Conservation (phyloP, 208 protist species). For the Wallacemonas rigidus region DNA sequence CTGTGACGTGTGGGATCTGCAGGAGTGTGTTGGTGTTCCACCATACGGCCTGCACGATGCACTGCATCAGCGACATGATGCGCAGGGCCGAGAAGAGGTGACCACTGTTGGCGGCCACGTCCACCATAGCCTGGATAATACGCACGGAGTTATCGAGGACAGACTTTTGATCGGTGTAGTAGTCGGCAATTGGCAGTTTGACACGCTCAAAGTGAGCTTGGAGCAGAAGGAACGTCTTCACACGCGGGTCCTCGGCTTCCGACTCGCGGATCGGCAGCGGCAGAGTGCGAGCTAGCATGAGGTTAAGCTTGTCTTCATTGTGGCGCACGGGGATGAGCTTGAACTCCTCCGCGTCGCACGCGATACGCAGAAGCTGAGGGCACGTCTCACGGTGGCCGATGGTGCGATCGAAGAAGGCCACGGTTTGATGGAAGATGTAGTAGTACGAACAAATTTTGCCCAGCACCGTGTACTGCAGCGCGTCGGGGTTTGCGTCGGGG, state of each 20-base stretch:
- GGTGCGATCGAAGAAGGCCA: conserved; percentile 86
- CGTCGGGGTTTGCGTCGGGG: conserved; percentile 63
- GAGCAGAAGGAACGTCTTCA: conserved; percentile 97
- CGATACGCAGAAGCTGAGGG: conserved; percentile 78
- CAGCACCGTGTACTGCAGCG: conserved; percentile 87
- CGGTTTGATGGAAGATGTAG: conserved; percentile 97
- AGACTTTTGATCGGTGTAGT: conserved; percentile 97
- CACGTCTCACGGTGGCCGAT: conserved; percentile 62
- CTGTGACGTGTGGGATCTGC: conserved; percentile 85
- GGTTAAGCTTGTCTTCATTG: conserved; percentile 99
- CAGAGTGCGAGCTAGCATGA: conserved; percentile 69
- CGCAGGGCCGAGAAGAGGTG: conserved; percentile 87
- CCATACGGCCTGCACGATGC: conserved; percentile 94
- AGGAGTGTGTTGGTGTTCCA: conserved; percentile 81
- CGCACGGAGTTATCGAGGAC: conserved; percentile 98
- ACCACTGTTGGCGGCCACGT: conserved; percentile 95
- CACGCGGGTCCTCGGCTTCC: conserved; percentile 91
- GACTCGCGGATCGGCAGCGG: conserved; percentile 70
- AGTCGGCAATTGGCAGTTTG: conserved; percentile 97
- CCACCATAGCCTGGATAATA: conserved; percentile 96
- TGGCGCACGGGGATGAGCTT: conserved; percentile 97
- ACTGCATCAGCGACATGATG: conserved; percentile 95
- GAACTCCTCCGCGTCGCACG: conserved; percentile 97
- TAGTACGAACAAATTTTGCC: conserved; percentile 99
- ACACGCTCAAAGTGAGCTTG: conserved; percentile 96